Base-by-base conservation (phyloP, 2,329 filamentous ascomycete species). In the Stenocarpella maydis region DNA sequence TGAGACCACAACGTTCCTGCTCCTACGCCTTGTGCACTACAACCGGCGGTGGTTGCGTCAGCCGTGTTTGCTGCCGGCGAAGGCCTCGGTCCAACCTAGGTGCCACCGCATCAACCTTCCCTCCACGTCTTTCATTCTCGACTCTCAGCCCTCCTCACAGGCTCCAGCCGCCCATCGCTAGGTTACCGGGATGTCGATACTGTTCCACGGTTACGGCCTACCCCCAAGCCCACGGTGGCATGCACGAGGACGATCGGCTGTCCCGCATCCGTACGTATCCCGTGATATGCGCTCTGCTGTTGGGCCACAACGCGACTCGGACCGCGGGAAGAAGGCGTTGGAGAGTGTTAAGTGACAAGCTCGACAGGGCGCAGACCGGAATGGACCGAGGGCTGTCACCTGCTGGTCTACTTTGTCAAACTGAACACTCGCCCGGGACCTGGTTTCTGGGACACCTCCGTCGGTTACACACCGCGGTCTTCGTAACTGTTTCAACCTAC, bases 251-350 rank as follows among this genome's bases (percentile, higher is more conserved):
- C 43, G 55, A 47, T 21, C 58, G 58, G 58, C 43, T 4, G 58
- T 63, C 43, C 43, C 58, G 58, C 58, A 49, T 49, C 26, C 37
- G 58, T 37, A 10, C 19, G 43, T 63, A 28, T 63, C 43, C 43
- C 58, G 43, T 49, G 58, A 63, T 49, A 49, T 49, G 58, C 41
- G 58, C 58, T 61, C 58, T 63, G 58, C 58, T 41, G 43, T 63
- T 43, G 49, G 58, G 58, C 58, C 43, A 49, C 49, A n/a, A 26
- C 58, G 58, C 43, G 43, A 49, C 58, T 63, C 28, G 28, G 43
- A 37, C 43, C 14, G 43, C 43, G 43, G 28, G 26, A 28, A 49
- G 28, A 31, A 63, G 43, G 43, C 58, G 28, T 37, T 49, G n/a
- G 37, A 37, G 41, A 37, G 43, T 37, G 58, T 37, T 49, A 37